Conservation (phyloP, 345 rosid species). For the Trapa incisa region DNA sequence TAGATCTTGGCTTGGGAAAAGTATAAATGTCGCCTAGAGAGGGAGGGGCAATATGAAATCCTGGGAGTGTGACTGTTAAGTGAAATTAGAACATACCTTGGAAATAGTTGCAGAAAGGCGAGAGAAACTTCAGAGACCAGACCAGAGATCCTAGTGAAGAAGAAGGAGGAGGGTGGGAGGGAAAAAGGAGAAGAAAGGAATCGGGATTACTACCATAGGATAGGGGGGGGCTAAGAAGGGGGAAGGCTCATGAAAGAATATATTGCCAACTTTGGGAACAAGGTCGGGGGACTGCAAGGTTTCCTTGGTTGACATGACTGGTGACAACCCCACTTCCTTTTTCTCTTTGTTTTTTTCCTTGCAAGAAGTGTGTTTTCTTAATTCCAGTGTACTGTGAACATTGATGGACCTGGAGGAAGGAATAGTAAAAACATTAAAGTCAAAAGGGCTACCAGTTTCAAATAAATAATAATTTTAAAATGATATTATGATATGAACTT, state of each 20-base stretch:
- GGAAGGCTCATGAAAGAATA: constrained; percentile 1
- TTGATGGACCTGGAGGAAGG: too few species aligned
- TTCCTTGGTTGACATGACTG: constrained; percentile 21
- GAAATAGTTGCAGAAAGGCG: background rate
- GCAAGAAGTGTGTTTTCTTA: too few species aligned
- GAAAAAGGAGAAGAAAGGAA: background rate
- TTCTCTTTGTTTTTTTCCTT: too few species aligned
- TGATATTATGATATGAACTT: too few species aligned
- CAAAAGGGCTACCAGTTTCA: too few species aligned
- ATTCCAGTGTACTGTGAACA: too few species aligned
- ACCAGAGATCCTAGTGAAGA: background rate
- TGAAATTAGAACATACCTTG: background rate
- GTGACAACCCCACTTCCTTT: too few species aligned
- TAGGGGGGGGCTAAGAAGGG: background rate
- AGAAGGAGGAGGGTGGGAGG: background rate
- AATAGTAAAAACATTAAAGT: too few species aligned
- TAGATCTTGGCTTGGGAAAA: too few species aligned
- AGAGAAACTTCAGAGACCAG: constrained; percentile 2
- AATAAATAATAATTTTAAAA: too few species aligned
- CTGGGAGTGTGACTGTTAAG: background rate
- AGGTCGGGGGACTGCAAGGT: background rate
- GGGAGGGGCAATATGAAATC: background rate
- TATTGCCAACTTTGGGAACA: background rate
- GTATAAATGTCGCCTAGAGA: too few species aligned
- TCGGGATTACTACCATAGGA: background rate